Percentiles rank a stretch among this genome's conserved stretches.
phyloP scores from a whole-genome alignment of 2,329 filamentous ascomycete genomes.

The Fusarium torulosum region DNA sequence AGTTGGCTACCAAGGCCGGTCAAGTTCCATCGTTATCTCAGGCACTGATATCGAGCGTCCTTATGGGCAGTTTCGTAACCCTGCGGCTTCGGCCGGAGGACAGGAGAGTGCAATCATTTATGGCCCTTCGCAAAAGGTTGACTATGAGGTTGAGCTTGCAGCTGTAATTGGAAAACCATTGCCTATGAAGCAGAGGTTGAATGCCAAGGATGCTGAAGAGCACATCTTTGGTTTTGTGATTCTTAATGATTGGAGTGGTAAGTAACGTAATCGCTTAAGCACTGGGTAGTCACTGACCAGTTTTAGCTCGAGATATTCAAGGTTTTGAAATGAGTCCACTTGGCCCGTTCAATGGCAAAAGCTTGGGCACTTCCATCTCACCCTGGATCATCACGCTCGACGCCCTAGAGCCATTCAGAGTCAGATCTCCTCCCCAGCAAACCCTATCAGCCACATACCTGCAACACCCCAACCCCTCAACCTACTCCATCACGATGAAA shows the following conservation, averaged over 20 bases:
- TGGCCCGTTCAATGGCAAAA: conserved; percentile 72
- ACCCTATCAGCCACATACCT: conserved; percentile 47
- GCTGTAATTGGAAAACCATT: conserved; percentile 59
- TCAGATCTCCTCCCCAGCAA: conserved; percentile 1
- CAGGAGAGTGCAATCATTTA: conserved; percentile 30
- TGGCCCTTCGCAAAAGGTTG: conserved; percentile 53
- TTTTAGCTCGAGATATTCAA: conserved; percentile 70
- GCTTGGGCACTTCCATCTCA: conserved; percentile 69
- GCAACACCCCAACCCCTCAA: conserved; percentile 52
- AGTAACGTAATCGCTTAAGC: conserved; percentile 24
- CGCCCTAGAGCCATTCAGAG: conserved; percentile 69
- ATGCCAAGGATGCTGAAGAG: conserved; percentile 63
- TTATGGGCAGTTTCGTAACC: conserved; percentile 56
- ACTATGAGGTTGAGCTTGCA: conserved; percentile 60
- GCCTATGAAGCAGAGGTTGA: conserved; percentile 53
- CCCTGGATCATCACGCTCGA: conserved; percentile 73
- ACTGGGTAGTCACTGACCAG: conserved; percentile 4
- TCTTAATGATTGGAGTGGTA: conserved; percentile 72
- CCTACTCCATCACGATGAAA: conserved; percentile 51
- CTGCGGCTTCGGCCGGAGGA: not conserved
- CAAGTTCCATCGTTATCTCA: conserved; percentile 64
- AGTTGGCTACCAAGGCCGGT: conserved; percentile 66
- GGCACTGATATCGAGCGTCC: conserved; percentile 63
- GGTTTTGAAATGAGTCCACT: conserved; percentile 70
- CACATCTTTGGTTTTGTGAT: conserved; percentile 74